Base-by-base conservation (phyloP, 1,284 basidiomycete species). In the Tylopilus sp. region DNA sequence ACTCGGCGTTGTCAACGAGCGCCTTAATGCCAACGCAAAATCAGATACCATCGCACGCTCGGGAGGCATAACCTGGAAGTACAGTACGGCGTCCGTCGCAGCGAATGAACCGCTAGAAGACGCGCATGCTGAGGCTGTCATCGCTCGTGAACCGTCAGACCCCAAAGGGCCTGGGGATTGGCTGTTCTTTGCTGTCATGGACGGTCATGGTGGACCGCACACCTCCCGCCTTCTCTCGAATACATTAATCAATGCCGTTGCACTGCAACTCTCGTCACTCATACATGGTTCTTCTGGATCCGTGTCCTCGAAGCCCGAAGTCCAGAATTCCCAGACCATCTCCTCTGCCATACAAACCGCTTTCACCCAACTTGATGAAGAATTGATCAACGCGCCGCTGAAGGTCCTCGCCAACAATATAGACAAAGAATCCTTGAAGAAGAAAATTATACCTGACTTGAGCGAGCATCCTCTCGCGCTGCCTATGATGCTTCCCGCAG, bases 21-120 rank as follows among this genome's bases (percentile, higher is more conserved):
- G 85, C 13, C 76, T 93, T 43, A 77, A 70, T 44, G 79, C 83
- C 59, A 76, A 84, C 62, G 81, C 81, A 9, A 76, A 73, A 19
- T 69, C 72, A 22, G 73, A 82, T 52, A 73, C 70, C 37, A 71
- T 75, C 46, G 57, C 69, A 26, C 76, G 80, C 45, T 82, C 78
- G 3, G 77, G 73, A 39, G 85, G 80, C 7, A 70, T 83, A 41
- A 70, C 77, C 9, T 91, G 88, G 82, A 84, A 81, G 67, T 87
- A 89, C 72, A 81, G 87, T 46, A 93, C 88, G 2, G 90, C 91
- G 20, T 82, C 80, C 43, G 74, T 98, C 33, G 76, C 90, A 1
- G 88, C 92, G 7, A 98, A 98, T 66, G 83, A 91, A 57, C 92
- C 93, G 17, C 88, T 96, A 52, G 94, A 98, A 72, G 94, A 98